Evolutionary conservation across 495 filamentous ascomycete genomes (phyloP), one percentile per base, ranked within the genome.

Genomic region (Sabuloglossum arenarium): DNA sequence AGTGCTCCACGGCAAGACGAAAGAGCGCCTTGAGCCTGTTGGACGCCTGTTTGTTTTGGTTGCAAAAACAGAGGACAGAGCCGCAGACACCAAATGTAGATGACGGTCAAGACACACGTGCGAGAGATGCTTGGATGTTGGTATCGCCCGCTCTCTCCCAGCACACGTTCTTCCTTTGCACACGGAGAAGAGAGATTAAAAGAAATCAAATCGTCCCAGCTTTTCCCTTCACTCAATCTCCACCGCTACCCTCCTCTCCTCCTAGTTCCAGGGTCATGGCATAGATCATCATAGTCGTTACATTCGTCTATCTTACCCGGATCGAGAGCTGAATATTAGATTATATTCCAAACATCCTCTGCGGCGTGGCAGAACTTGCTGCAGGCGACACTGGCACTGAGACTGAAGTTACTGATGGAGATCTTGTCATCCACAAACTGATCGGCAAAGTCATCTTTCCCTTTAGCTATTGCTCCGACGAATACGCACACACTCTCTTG

Each of bases 301-400:
- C 10, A n/a, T n/a, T 12, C 24, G n/a, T 11, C 21, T 4, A 6
- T 55, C 16, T 11, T 32, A 3, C 39, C 47, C 4, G 47, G 47
- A 5, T 29, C 24, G 47, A 51, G 25, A 28, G 24, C 12, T 51
- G 47, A 30, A 16, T 29, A 24, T 70, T 77, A 98, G 61, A 95
- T 77, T 60, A 98, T 87, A 61, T 88, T 80, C 91, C 91, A 98
- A 42, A 82, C 81, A 66, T 98, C 91, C 69, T 98, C 91, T 29
- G 88, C 91, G 47, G 91, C 91, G 69, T 98, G 91, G 71, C 91
- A 96, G 73, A 98, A 96, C 70, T 96, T 97, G 74, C 88, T 93
- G 74, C 91, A 98, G 32, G 91, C 91, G 30, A 98, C 90, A 72
- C 88, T 94, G 49, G 91, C 91, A 64, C 86, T 93, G 47, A 98